These are phyloP conservation scores for Saccharum officinarum DNA, from an alignment of 176 grass and related monocot genomes.

Conservation along the genomic window DNA sequence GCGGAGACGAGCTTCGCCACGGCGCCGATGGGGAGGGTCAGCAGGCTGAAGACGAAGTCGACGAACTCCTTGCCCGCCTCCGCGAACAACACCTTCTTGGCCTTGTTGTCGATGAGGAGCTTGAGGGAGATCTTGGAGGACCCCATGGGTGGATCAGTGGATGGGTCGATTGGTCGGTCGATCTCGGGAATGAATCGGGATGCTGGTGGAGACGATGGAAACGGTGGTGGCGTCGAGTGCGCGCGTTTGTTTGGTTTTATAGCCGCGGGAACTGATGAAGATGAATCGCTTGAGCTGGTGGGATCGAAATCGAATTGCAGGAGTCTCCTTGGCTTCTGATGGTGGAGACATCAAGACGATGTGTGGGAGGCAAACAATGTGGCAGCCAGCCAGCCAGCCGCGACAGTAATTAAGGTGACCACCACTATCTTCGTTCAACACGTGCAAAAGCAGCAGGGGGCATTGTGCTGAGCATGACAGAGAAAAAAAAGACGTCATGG, in stretches of 20 bases:
- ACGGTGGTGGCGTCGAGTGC: background rate
- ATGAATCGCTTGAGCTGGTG: background rate
- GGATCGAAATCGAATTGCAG: no score
- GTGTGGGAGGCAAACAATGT: no score
- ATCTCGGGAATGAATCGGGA: background rate
- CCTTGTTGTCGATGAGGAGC: conserved; percentile 41
- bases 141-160: background rate
- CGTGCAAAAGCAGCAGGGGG: no score
- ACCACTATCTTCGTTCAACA: no score
- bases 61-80: conserved; percentile 53
- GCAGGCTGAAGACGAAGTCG: conserved; percentile 52
- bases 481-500: no score
- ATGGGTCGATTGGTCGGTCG: background rate
- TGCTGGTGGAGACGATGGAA: background rate
- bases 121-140: conserved; percentile 39
- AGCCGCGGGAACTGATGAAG: background rate
- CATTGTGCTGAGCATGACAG: no score
- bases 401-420: no score
- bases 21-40: conserved; percentile 41
- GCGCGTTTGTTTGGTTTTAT: background rate
- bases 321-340: background rate
- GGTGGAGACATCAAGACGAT: background rate
- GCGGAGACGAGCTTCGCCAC: conserved; percentile 37
- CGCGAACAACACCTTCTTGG: conserved; percentile 37
- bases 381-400: no score